Conservation (phyloP, 805 yeast genomes). For the Wickerhamiella parazyma region DNA sequence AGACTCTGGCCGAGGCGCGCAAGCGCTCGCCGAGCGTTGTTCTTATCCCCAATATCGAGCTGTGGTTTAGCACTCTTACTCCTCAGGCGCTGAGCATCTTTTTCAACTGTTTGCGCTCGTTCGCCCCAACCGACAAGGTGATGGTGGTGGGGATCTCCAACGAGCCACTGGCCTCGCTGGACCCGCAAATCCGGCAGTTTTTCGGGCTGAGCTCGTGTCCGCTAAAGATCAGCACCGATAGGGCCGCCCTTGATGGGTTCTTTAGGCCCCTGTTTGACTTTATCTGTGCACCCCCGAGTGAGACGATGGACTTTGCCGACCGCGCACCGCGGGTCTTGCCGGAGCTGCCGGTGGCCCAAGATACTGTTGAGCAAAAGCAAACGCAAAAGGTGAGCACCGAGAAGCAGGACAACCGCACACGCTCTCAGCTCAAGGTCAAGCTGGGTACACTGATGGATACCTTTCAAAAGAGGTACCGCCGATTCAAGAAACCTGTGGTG, state of each 20-base stretch:
- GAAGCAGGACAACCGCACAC: conserved; percentile 64
- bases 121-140: conserved; percentile 59
- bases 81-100: conserved; percentile 60
- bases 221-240: conserved; percentile 28
- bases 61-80: conserved; percentile 58
- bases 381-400: conserved; percentile 18
- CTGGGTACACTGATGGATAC: conserved; percentile 80
- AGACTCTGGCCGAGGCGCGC: conserved; percentile 72
- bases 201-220: conserved; percentile 47
- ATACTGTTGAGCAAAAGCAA: conserved; percentile 22
- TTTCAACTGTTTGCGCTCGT: conserved; percentile 49
- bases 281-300: conserved; percentile 52
- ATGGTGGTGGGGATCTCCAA: conserved; percentile 64
- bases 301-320: conserved; percentile 51
- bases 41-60: conserved; percentile 68
- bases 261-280: conserved; percentile 43
- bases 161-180: conserved; percentile 29
- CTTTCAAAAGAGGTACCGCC: conserved; percentile 71
- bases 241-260: conserved; percentile 37
- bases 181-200: conserved; percentile 35
- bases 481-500: conserved; percentile 81
- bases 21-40: conserved; percentile 81
- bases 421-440: conserved; percentile 73
- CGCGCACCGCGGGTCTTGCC: conserved; percentile 29
- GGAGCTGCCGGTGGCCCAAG: conserved; percentile 29